Conservation (phyloP, 192 early-diverging fungal species). For the Gamsiella multidivaricata region DNA sequence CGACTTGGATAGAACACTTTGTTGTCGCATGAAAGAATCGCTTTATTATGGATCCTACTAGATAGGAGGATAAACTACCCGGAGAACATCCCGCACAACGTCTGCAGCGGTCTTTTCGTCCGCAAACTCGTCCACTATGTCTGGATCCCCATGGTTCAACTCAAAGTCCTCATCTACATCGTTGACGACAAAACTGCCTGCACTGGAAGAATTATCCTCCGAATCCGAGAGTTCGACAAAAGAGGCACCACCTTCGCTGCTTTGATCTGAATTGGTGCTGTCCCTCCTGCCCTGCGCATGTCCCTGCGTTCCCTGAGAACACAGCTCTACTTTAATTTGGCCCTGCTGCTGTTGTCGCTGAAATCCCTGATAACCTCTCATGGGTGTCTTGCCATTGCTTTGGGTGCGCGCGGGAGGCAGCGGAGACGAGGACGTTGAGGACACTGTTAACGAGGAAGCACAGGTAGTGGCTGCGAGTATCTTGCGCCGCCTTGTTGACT, state of each 20-base stretch:
- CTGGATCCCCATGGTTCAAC: neutral
- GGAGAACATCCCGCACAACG: conserved; percentile 32
- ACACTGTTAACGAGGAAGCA: neutral
- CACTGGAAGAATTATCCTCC: neutral
- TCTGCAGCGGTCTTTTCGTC: conserved; percentile 34
- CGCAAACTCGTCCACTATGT: neutral
- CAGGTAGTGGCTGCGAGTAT: neutral
- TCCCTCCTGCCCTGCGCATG: neutral
- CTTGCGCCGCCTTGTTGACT: conserved; percentile 27
- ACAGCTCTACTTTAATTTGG: too few species aligned
- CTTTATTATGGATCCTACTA: too few species aligned
- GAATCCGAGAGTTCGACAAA: conserved; percentile 36
- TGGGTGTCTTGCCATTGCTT: neutral
- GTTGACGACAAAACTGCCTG: neutral
- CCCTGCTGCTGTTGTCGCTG: neutral
- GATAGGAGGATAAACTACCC: conserved; percentile 39
- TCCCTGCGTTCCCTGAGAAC: neutral
- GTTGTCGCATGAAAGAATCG: too few species aligned
- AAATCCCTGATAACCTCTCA: neutral
- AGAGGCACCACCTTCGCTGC: conserved; percentile 19
- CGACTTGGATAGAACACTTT: too few species aligned
- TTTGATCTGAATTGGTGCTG: conserved; percentile 11
- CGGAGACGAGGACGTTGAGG: neutral
- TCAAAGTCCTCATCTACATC: neutral
- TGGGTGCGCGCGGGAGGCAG: neutral